Base-by-base conservation (phyloP, 805 yeast species). In the Lipomyces japonicus region DNA sequence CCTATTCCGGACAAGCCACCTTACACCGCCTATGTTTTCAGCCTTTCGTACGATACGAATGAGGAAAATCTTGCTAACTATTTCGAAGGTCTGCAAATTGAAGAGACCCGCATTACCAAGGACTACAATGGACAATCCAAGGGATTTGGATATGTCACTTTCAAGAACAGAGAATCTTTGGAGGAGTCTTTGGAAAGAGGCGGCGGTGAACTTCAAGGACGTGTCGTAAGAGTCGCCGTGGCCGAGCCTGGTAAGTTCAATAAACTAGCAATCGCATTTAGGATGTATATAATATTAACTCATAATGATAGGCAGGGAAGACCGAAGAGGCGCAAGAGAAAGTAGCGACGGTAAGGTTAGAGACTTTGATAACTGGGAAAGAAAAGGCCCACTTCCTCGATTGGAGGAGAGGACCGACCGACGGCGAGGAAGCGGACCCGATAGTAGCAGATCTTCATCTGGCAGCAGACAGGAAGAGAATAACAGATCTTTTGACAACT, bases 1-100 rank as follows among this genome's bases (percentile, higher is more conserved):
- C 95, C 96, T 38, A 76, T 93, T 53, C 99, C 99, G 40, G 91
- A 88, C 62, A 76, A 72, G 45, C 89, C 97, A 18, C 99, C 99
- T 47, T 93, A 70, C 76, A 84, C 86, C 63, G 97, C 96, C n/a
- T 80, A 87, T 67, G 76, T 91, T 59, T 79, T 80, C 65, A 89
- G 90, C 71, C 78, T 93, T 65, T 87, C 96, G 53, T 84, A 86
- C 82, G 90, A 85, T 51, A 77, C 79, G 39, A 68, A 74, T 41
- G 97, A 91, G 68, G 80, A 74, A 32, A 78, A 74, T 46, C 46
- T 72, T 23, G 51, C 56, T 25, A 65, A 61, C 23, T 63, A 66
- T 50, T 68, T 71, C 50, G 58, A 44, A 14, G 71, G 74, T 21
- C 68, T 68, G 34, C 73, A 67, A 46, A 78, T 86, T 49, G 71